phyloP scores from a whole-genome alignment of 164 flowering plant species.

The Stephania cephalantha region DNA sequence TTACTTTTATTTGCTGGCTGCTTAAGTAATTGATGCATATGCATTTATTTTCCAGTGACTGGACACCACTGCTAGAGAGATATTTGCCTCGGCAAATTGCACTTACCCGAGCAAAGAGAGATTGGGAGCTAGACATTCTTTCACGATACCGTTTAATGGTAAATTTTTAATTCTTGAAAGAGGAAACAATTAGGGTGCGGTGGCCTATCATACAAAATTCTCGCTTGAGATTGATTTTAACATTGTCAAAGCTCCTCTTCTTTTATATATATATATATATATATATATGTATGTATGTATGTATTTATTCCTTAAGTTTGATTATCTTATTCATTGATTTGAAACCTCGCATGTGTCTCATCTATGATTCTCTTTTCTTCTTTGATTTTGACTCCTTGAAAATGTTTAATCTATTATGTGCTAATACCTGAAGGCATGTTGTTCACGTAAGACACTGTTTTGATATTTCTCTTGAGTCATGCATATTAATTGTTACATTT shows the following conservation, averaged over 20 bases:
- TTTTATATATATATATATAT: neutral
- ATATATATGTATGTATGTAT: no score
- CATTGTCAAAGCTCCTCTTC: neutral
- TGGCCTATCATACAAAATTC: neutral
- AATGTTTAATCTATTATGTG: neutral
- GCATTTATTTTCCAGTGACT: constrained; percentile 49
- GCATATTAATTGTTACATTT: neutral
- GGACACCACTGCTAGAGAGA: constrained; percentile 90
- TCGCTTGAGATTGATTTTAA: neutral
- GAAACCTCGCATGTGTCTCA: neutral
- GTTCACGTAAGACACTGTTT: neutral
- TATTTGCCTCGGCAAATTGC: constrained; percentile 95
- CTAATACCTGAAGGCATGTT: neutral
- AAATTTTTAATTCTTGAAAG: constrained; percentile 8
- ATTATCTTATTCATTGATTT: neutral
- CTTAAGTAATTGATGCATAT: constrained; percentile 1
- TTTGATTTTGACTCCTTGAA: neutral
- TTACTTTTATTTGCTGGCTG: neutral
- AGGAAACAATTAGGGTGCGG: neutral
- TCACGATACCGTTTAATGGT: constrained; percentile 84
- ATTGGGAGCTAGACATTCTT: constrained; percentile 92
- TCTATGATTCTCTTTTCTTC: neutral
- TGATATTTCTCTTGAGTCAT: neutral
- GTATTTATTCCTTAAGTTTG: neutral
- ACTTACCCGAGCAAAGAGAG: constrained; percentile 81